These are phyloP conservation scores for Prunus yedoensis DNA, from an alignment of 331 rosid species.

Conservation along the genomic window DNA sequence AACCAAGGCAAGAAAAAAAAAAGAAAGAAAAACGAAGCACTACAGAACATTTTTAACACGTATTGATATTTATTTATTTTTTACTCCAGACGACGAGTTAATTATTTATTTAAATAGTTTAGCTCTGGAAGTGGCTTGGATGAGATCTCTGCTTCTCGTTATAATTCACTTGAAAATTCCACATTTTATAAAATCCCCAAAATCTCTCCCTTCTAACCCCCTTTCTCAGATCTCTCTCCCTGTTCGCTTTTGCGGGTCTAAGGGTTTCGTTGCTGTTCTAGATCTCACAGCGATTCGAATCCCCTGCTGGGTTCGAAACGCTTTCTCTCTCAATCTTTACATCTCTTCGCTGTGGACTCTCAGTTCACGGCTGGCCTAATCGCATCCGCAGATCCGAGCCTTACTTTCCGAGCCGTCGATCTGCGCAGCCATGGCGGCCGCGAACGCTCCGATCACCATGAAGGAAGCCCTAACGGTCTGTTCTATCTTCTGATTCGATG, in stretches of 20 bases:
- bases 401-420: conserved; percentile 39
- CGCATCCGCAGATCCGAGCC: conserved; percentile 48
- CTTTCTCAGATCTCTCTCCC: conserved; percentile 18
- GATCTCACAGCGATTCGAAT: conserved; percentile 67
- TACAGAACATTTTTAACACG: conserved; percentile 25
- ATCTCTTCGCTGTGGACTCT: conserved; percentile 26
- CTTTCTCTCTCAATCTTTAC: conserved; percentile 15
- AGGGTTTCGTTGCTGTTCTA: conserved; percentile 41
- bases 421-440: conserved; percentile 86
- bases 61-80: not conserved
- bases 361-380: conserved; percentile 20
- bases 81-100: not conserved
- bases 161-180: conserved; percentile 28
- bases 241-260: conserved; percentile 34
- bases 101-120: not conserved
- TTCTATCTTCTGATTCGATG: conserved; percentile 19
- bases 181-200: conserved; percentile 34
- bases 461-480: conserved; percentile 87
- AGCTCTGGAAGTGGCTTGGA: conserved; percentile 23
- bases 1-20: not conserved
- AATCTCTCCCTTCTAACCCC: conserved; percentile 18
- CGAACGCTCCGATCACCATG: conserved; percentile 99
- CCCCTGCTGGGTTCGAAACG: conserved; percentile 34
- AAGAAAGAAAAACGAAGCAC: not conserved
- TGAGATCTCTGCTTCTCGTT: conserved; percentile 33